Percentiles rank a stretch among this genome's conserved stretches.
Evolutionary conservation across 2,329 filamentous ascomycete species (phyloP).

Genomic region (Hypoxylon sp.): DNA sequence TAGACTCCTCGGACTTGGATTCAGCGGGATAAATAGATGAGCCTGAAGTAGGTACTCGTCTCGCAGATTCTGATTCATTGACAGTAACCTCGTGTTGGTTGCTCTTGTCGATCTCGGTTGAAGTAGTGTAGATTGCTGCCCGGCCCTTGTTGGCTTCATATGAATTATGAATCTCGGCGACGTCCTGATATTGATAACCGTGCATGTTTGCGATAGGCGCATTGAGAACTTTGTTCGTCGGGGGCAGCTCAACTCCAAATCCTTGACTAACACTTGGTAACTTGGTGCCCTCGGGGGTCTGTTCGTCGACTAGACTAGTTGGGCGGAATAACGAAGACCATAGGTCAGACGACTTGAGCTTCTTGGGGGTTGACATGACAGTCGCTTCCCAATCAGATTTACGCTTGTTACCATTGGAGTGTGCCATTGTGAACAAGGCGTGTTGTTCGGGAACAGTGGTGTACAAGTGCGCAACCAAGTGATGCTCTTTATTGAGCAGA

Average conservation of each 20-base stretch:
- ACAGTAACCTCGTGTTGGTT: not conserved
- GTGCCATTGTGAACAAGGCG: not conserved
- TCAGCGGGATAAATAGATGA: not conserved
- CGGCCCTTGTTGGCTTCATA: not conserved
- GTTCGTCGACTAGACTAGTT: not conserved
- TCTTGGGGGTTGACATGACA: not conserved
- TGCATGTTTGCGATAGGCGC: not conserved
- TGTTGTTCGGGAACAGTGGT: not conserved
- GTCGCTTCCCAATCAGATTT: not conserved
- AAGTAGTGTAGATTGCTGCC: not conserved
- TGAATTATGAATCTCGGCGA: not conserved
- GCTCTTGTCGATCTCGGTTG: not conserved
- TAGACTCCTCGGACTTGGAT: not conserved
- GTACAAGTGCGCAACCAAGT: not conserved
- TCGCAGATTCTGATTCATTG: not conserved
- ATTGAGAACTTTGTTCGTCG: not conserved
- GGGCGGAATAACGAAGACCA: not conserved
- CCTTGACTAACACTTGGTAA: not conserved
- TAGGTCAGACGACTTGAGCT: not conserved
- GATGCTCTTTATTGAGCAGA: not conserved
- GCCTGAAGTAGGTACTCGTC: not conserved
- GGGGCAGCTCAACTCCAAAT: not conserved
- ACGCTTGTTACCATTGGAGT: not conserved
- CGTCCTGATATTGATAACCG: not conserved
- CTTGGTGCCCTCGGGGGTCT: not conserved